phyloP scores from a whole-genome alignment of 495 filamentous ascomycete genomes.

The Chlorociboria aeruginascens region DNA sequence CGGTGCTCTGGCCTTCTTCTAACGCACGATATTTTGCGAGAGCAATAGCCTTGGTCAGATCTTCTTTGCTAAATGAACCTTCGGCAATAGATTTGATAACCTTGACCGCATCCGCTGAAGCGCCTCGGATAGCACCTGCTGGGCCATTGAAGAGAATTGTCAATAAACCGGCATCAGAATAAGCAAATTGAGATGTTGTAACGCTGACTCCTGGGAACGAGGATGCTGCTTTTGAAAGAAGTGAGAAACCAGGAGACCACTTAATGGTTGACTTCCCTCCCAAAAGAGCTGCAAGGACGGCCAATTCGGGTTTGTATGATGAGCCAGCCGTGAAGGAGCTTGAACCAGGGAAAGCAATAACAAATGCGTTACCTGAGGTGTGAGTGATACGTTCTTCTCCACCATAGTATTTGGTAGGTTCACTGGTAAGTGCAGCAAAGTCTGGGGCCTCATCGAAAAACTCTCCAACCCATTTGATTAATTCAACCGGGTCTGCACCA shows the following conservation, averaged over 20 bases:
- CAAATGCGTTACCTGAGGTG: slow-evolving; percentile 57
- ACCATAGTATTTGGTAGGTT: slow-evolving; percentile 74
- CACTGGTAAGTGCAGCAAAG: slow-evolving; percentile 18
- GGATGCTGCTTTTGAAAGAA: slow-evolving; percentile 67
- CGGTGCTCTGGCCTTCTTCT: slow-evolving; percentile 64
- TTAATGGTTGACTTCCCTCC: slow-evolving; percentile 87
- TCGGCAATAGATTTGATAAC: slow-evolving; percentile 66
- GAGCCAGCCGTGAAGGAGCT: slow-evolving; percentile 54
- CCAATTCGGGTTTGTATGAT: slow-evolving; percentile 77
- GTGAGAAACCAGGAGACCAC: slow-evolving; percentile 86
- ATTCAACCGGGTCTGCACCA: slow-evolving; percentile 60
- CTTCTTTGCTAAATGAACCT: slow-evolving; percentile 66
- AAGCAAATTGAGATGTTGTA: slow-evolving; percentile 63
- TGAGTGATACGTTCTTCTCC: slow-evolving; percentile 86
- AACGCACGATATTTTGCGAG: slow-evolving; percentile 89
- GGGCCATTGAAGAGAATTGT: slow-evolving; percentile 65
- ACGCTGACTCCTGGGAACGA: slow-evolving; percentile 50
- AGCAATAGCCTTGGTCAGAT: slow-evolving; percentile 81
- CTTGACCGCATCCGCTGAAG: slow-evolving; percentile 56
- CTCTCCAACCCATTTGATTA: slow-evolving; percentile 84
- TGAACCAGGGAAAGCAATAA: slow-evolving; percentile 87
- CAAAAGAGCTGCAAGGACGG: slow-evolving; percentile 79
- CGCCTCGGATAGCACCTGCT: slow-evolving; percentile 48
- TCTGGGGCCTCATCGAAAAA: slow-evolving; percentile 59
- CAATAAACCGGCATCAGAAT: slow-evolving; percentile 91